Evolutionary conservation across 495 filamentous ascomycete species (phyloP), one percentile per base, ranked within the genome.

Genomic region (Opeltia flavorubescens): DNA sequence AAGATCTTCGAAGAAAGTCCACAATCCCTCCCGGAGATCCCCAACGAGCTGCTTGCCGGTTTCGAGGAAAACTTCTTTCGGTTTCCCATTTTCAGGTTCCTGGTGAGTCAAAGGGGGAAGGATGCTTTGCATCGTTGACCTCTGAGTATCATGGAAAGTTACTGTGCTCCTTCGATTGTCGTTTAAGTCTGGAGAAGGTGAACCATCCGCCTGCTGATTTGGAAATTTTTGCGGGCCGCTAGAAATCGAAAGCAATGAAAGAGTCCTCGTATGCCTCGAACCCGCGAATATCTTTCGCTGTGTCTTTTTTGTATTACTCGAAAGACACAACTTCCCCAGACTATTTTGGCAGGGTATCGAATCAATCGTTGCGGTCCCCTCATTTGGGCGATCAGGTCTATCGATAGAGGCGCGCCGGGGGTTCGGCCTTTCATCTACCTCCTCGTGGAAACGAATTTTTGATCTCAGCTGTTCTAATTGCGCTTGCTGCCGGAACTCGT

Each of bases 1-100:
- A 23, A 98, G 73, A 62, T 96, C 91, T 58, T 96, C 91, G 50
- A 95, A 74, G 61, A 96, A 98, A 12, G 86, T 95, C 86, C 86
- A 91, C n/a, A 96, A 66, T 0, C 91, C 91, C 33, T 88, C 78
- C 51, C 80, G 80, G 55, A 98, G 75, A 61, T 94, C 91, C 7
- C 82, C 83, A 2, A 91, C 89, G 61, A 96, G 84, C 59, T 94
- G 85, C 57, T 88, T 88, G 39, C 81, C 78, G 1, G 80, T 81
- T 43, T 71, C 72, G 49, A 84, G 55, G 27, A 85, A 58, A 12
- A 67, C 66, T 31, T 84, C 81, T 41, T 47, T 55, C 1, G 49
- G 45, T 1, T 49, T 38, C 1, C 26, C 47, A 40, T 40, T 28
- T 24, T 18, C 4, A 5, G 31, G 7, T 17, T 12, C 20, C n/a